phyloP scores from a whole-genome alignment of 129 eudicot species.

The Erigeron canadensis region DNA sequence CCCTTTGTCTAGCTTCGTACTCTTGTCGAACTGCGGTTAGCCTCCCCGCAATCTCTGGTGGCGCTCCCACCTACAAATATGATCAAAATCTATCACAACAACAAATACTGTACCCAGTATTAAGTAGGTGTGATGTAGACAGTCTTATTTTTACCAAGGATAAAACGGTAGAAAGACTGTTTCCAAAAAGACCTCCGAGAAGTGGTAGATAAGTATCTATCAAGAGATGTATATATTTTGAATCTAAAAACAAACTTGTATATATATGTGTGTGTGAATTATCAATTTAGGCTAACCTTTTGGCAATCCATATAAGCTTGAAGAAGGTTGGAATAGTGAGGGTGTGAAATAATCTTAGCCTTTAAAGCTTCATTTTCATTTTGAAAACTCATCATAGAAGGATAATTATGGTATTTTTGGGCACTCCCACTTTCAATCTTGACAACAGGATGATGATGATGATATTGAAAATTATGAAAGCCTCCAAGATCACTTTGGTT shows the following conservation, averaged over 20 bases:
- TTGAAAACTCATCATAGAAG: slow-evolving; percentile 39
- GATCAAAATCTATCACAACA: not conserved
- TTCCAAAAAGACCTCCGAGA: no score
- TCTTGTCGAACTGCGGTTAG: slow-evolving; percentile 72
- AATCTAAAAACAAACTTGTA: not conserved
- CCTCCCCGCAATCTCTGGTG: slow-evolving; percentile 75
- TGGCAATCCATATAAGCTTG: slow-evolving; percentile 96
- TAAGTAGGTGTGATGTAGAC: no score
- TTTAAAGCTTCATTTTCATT: slow-evolving; percentile 63
- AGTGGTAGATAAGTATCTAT: no score
- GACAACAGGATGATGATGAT: slow-evolving; percentile 41
- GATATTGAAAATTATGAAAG: slow-evolving; percentile 30
- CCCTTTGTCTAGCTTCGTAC: slow-evolving; percentile 67
- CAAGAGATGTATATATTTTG: not conserved
- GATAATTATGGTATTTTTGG: slow-evolving; percentile 46
- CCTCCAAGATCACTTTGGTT: slow-evolving; percentile 13
- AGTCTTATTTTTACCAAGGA: no score
- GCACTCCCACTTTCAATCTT: slow-evolving; percentile 68
- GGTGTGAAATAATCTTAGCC: slow-evolving; percentile 90
- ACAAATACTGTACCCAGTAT: no score
- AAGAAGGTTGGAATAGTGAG: slow-evolving; percentile 84
- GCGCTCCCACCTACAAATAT: slow-evolving; percentile 74
- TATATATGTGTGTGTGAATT: not conserved
- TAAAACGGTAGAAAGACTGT: no score
- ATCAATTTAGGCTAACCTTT: slow-evolving; percentile 42